A percentile compares a stretch with the other conserved stretches of the same genome.
phyloP scores from a whole-genome alignment of 139 green algal genomes.

The Picochlorum sp. region DNA sequence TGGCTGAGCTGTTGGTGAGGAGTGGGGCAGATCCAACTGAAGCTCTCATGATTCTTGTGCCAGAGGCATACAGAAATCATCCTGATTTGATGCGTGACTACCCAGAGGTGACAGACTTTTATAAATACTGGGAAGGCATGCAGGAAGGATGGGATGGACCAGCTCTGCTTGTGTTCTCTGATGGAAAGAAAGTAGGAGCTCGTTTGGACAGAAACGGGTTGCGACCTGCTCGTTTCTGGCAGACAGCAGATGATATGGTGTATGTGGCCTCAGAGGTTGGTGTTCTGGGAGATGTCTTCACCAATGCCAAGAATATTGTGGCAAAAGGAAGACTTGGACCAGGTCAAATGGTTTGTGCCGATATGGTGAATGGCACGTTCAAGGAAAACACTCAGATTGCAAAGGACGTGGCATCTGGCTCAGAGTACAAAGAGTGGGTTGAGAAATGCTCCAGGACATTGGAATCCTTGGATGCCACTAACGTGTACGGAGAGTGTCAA shows the following conservation, averaged over 20 bases:
- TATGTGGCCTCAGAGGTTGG: conserved; percentile 96
- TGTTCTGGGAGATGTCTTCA: conserved; percentile 83
- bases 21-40: conserved; percentile 58
- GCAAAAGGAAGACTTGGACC: conserved; percentile 91
- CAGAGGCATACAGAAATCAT: conserved; percentile 87
- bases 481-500: conserved; percentile 24
- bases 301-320: conserved; percentile 70
- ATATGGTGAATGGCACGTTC: conserved; percentile 78
- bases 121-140: conserved; percentile 94
- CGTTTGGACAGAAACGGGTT: conserved; percentile 96
- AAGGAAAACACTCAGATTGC: conserved; percentile 76
- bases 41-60: conserved; percentile 94
- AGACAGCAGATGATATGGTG: conserved; percentile 87
- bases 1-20: conserved; percentile 87
- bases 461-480: conserved; percentile 32
- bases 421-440: conserved; percentile 86
- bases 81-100: conserved; percentile 77
- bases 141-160: conserved; percentile 99
- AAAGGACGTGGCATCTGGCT: conserved; percentile 46
- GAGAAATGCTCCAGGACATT: conserved; percentile 32
- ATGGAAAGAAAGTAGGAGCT: conserved; percentile 81
- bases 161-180: conserved; percentile 94
- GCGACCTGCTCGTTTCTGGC: conserved; percentile 92
- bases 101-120: conserved; percentile 83
- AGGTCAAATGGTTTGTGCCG: conserved; percentile 89